These are phyloP conservation scores for Stromatinia cepivora DNA, from an alignment of 2,329 filamentous ascomycete species.

Conservation along the genomic window DNA sequence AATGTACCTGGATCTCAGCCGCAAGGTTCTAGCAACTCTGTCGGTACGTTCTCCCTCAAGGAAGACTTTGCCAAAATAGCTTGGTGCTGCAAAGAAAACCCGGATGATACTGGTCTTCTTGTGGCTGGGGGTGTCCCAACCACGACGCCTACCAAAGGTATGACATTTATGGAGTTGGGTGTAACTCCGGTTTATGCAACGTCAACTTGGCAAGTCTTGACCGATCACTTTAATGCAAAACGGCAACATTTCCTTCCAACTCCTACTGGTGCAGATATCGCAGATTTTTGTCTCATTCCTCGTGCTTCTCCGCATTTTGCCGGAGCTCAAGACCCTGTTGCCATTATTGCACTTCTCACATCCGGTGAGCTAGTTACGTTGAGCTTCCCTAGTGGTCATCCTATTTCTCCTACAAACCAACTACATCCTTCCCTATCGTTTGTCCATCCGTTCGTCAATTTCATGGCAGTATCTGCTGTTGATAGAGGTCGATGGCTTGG, in stretches of 20 bases:
- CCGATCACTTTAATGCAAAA: conserved; percentile 78
- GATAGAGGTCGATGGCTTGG: conserved; percentile 84
- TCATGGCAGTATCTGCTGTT: conserved; percentile 69
- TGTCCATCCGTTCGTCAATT: conserved; percentile 84
- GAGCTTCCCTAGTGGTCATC: conserved; percentile 88
- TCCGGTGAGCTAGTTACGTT: conserved; percentile 88
- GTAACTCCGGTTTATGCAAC: conserved; percentile 88
- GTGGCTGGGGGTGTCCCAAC: conserved; percentile 77
- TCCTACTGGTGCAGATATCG: conserved; percentile 73
- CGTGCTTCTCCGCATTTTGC: conserved; percentile 80
- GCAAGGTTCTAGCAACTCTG: conserved; percentile 43
- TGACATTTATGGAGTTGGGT: conserved; percentile 89
- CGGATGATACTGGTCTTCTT: conserved; percentile 87
- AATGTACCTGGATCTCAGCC: conserved; percentile 58
- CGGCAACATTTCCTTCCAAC: conserved; percentile 69
- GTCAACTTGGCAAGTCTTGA: conserved; percentile 81
- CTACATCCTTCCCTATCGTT: conserved; percentile 85
- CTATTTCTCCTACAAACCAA: conserved; percentile 89
- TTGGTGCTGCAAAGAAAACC: conserved; percentile 94
- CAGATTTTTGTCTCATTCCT: conserved; percentile 81
- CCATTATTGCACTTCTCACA: conserved; percentile 73
- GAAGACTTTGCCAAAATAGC: conserved; percentile 76
- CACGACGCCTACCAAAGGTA: conserved; percentile 67
- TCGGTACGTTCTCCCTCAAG: conserved; percentile 58
- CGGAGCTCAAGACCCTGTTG: conserved; percentile 87